Conservation (phyloP, 495 filamentous ascomycete species). For the Bombardia bombarda region DNA sequence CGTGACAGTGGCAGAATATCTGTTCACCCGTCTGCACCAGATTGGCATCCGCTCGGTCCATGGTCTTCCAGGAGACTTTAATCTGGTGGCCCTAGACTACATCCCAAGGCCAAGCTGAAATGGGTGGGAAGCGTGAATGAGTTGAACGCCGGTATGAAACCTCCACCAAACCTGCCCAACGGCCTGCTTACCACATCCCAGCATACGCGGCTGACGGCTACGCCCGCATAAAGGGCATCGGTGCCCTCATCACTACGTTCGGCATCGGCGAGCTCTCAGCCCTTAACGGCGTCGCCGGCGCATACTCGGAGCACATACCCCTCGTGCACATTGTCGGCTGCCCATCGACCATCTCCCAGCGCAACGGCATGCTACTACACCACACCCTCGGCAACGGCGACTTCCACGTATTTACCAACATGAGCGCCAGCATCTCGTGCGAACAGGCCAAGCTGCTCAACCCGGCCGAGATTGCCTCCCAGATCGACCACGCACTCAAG, state of each 20-base stretch:
- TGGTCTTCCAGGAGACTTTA: slow-evolving; percentile 73
- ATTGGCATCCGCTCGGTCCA: slow-evolving; percentile 61
- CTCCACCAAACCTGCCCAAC: neutral
- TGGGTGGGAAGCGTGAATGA: slow-evolving; percentile 81
- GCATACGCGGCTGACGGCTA: slow-evolving; percentile 78
- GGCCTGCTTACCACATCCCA: slow-evolving; percentile 7
- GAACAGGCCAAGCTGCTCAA: slow-evolving; percentile 61
- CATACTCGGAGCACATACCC: slow-evolving; percentile 67
- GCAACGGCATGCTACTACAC: slow-evolving; percentile 65
- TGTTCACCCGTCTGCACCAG: slow-evolving; percentile 62
- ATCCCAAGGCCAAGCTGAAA: slow-evolving; percentile 51
- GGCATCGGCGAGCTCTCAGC: slow-evolving; percentile 75
- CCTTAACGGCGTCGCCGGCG: slow-evolving; percentile 63
- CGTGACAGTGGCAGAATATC: slow-evolving; percentile 49
- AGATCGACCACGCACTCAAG: slow-evolving; percentile 73
- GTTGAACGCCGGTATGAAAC: slow-evolving; percentile 59
- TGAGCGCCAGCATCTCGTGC: slow-evolving; percentile 66
- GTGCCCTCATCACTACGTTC: slow-evolving; percentile 70
- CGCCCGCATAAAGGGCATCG: slow-evolving; percentile 63
- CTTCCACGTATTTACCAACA: slow-evolving; percentile 76
- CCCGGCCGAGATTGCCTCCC: slow-evolving; percentile 55
- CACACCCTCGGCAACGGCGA: slow-evolving; percentile 92
- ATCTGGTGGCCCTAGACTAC: slow-evolving; percentile 61
- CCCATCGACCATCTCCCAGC: slow-evolving; percentile 52
- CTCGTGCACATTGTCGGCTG: slow-evolving; percentile 78